Base-by-base conservation (phyloP, 2,329 filamentous ascomycete genomes). In the Microsporum audouinii region DNA sequence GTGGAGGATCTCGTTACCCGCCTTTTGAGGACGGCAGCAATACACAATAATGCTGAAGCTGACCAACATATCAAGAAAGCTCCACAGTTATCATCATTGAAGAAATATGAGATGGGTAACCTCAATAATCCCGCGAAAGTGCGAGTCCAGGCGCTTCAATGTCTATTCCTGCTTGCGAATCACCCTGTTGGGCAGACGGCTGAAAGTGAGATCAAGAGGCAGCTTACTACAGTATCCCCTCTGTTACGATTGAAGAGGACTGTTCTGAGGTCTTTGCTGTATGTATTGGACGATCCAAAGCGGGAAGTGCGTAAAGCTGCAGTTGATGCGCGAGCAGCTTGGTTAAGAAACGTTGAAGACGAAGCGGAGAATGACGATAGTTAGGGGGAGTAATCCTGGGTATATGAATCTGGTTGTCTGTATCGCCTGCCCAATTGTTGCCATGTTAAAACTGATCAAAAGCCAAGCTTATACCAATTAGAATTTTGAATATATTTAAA, bases 301-400 rank as follows among this genome's bases (percentile, higher is more conserved):
- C 75, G 85, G 63, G 78, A 79, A 68, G 85, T 88, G 7, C 77
- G 85, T 47, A 80, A 81, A 64, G 82, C 83, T 62, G 84, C 84
- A 12, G 84, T 86, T 31, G 80, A 79, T 73, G 84, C 83, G 64
- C 72, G 83, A 58, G 79, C 75, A n/a, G 80, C 77, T 60, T 87
- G 84, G 84, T 69, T 85, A 59, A 77, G 78, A 61, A 68, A 56
- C 29, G 58, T 56, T 14, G 58, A 60, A 41, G 58, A 60, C 31
- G 47, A 56, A 34, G n/a, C n/a, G 27, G 47, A 56, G 8, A 27
- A 53, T n/a, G 45, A 38, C 17, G 38, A 53, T 29, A 47, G 41
- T 12, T 60, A 56, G 33, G 17, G 17, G 31, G 14, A n/a, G 14
- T 3, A 34, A 3, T 23, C 17, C 17, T 23, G 17, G 17, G 17